phyloP scores from a whole-genome alignment of 345 rosid genomes.

The Rhizophora mangle region DNA sequence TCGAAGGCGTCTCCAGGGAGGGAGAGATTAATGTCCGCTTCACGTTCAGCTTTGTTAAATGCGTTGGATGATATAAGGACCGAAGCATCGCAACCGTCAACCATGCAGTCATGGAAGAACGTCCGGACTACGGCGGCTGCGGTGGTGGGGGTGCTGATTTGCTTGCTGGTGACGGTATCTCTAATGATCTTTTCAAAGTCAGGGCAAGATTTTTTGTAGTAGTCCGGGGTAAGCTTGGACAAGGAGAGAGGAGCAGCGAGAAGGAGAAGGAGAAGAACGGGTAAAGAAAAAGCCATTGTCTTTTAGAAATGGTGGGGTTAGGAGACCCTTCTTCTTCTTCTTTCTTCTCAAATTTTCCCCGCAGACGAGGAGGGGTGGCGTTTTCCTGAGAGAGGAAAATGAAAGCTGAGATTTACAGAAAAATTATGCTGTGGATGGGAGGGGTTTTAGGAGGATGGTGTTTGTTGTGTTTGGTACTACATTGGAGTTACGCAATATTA shows the following conservation, averaged over 20 bases:
- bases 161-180: conserved; percentile 42
- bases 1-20: conserved; percentile 83
- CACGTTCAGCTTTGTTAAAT: conserved; percentile 58
- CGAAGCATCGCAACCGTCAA: conserved; percentile 72
- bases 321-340: conserved; percentile 9
- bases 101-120: conserved; percentile 75
- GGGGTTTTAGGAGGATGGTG: conserved; percentile 9
- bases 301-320: not conserved
- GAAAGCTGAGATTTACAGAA: not conserved
- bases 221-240: conserved; percentile 38
- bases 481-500: not conserved
- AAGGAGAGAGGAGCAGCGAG: conserved; percentile 15
- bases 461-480: not conserved
- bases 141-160: conserved; percentile 52
- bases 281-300: conserved; percentile 15
- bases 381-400: not conserved
- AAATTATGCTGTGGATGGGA: conserved; percentile 19
- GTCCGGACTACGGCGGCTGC: conserved; percentile 68
- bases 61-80: conserved; percentile 56
- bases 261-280: conserved; percentile 13
- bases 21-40: conserved; percentile 47
- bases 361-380: not conserved
- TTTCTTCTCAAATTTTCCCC: conserved; percentile 12
- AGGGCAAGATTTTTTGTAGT: conserved; percentile 62
- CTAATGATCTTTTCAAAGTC: conserved; percentile 40